These are phyloP conservation scores for Lasiodiplodia gonubiensis DNA, from an alignment of 2,329 filamentous ascomycete species.

Conservation along the genomic window DNA sequence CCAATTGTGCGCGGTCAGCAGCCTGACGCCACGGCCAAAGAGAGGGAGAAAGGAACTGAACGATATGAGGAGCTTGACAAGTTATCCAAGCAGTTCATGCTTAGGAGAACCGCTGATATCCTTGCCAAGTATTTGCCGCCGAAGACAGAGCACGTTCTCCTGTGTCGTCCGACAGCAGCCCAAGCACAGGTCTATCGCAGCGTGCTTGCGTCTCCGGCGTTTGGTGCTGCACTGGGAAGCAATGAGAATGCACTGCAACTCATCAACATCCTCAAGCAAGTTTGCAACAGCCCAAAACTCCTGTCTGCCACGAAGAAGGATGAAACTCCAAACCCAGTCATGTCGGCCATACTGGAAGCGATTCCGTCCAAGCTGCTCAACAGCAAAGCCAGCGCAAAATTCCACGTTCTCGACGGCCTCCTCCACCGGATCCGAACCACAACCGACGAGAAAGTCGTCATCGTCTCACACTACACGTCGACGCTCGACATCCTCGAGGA, in stretches of 20 bases:
- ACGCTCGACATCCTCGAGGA: slow-evolving; percentile 71
- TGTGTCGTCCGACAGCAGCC: slow-evolving; percentile 66
- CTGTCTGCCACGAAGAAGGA: slow-evolving; percentile 54
- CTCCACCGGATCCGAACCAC: slow-evolving; percentile 65
- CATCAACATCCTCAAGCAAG: slow-evolving; percentile 74
- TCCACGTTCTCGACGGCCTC: slow-evolving; percentile 70
- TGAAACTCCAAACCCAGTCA: slow-evolving; percentile 54
- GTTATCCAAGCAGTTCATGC: slow-evolving; percentile 68
- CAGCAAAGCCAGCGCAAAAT: slow-evolving; percentile 66
- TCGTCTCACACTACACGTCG: slow-evolving; percentile 78
- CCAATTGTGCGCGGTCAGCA: slow-evolving; percentile 69
- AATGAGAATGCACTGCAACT: slow-evolving; percentile 69
- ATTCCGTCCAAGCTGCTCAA: slow-evolving; percentile 63
- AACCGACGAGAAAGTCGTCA: slow-evolving; percentile 72
- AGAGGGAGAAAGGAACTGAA: slow-evolving; percentile 68
- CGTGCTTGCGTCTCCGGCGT: slow-evolving; percentile 69
- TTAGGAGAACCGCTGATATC: slow-evolving; percentile 70
- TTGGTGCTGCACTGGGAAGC: slow-evolving; percentile 66
- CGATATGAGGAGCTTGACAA: slow-evolving; percentile 65
- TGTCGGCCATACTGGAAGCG: slow-evolving; percentile 52
- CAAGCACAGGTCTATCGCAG: slow-evolving; percentile 67
- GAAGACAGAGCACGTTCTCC: slow-evolving; percentile 71
- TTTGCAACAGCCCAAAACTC: slow-evolving; percentile 73
- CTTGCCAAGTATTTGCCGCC: slow-evolving; percentile 68
- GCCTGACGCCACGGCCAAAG: slow-evolving; percentile 65